Conservation (phyloP, 257 asterid species). For the Lithospermum erythrorhizon region DNA sequence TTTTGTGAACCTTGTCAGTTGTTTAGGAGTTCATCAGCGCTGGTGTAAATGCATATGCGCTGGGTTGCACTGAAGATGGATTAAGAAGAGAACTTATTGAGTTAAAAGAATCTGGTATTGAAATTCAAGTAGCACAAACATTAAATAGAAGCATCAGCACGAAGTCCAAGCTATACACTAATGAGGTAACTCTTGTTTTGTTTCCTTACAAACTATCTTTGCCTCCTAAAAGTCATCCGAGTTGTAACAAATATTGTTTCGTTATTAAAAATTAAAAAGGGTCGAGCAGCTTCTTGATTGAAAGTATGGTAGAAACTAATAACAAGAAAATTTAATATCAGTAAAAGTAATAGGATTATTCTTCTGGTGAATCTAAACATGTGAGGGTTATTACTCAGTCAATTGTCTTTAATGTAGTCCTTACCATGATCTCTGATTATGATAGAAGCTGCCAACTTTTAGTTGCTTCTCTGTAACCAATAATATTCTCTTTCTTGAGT, state of each 20-base stretch:
- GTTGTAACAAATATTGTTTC: not conserved
- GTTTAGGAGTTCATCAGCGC: conserved; percentile 86
- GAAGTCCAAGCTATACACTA: conserved; percentile 51
- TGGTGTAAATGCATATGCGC: conserved; percentile 83
- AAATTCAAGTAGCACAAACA: conserved; percentile 61
- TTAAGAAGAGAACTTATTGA: conserved; percentile 62
- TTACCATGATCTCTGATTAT: too few relatives aligned
- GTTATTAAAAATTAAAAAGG: too few relatives aligned
- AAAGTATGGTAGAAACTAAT: too few relatives aligned
- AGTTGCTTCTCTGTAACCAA: too few relatives aligned
- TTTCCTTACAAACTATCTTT: not conserved
- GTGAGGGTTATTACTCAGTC: too few relatives aligned
- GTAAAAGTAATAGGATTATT: too few relatives aligned
- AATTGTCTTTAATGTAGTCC: too few relatives aligned
- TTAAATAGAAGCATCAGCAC: conserved; percentile 63
- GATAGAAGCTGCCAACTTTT: too few relatives aligned
- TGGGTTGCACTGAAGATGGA: conserved; percentile 89
- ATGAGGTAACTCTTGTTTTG: conserved; percentile 35
- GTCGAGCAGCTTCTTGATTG: too few relatives aligned
- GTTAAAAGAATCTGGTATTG: conserved; percentile 72
- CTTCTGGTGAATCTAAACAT: too few relatives aligned
- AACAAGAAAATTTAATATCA: too few relatives aligned
- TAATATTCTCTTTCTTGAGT: too few relatives aligned
- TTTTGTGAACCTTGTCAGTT: conserved; percentile 9
- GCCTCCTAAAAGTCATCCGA: not conserved